These are phyloP conservation scores for Rubroboletus pulcherrimus DNA, from an alignment of 768 basidiomycete species.

Conservation along the genomic window DNA sequence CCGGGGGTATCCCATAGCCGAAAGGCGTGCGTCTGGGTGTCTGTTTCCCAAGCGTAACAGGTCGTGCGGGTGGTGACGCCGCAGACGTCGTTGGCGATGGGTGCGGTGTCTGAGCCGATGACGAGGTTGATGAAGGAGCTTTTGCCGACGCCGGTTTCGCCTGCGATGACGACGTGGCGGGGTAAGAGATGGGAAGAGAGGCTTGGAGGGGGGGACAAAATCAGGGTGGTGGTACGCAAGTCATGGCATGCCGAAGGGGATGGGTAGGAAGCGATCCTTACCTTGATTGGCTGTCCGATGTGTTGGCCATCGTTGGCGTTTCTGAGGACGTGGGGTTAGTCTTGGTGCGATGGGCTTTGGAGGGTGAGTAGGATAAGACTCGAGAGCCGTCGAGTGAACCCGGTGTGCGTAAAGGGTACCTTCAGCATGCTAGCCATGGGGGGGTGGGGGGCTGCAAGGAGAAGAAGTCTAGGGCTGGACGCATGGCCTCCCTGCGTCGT, in stretches of 20 bases:
- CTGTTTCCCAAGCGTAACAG: slow-evolving; percentile 19
- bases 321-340: neutral
- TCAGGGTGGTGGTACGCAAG: neutral
- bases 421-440: neutral
- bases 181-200: slow-evolving; percentile 1
- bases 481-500: slow-evolving; percentile 1
- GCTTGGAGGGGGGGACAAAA: neutral
- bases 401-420: neutral
- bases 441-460: neutral
- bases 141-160: slow-evolving; percentile 26
- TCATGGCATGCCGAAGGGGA: neutral
- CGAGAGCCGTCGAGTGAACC: neutral
- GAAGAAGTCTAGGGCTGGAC: neutral
- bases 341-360: neutral
- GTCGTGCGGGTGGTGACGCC: slow-evolving; percentile 19
- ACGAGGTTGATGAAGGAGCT: slow-evolving; percentile 27
- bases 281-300: slow-evolving; percentile 6
- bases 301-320: slow-evolving; percentile 9
- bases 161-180: slow-evolving; percentile 22
- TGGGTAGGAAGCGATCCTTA: neutral
- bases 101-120: slow-evolving; percentile 11
- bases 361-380: neutral
- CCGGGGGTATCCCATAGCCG: slow-evolving; percentile 26
- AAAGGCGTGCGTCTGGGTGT: slow-evolving; percentile 15
- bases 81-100: slow-evolving; percentile 19